Conservation (phyloP, 139 green algal genomes). For the Edaphochlamys debaryana region DNA sequence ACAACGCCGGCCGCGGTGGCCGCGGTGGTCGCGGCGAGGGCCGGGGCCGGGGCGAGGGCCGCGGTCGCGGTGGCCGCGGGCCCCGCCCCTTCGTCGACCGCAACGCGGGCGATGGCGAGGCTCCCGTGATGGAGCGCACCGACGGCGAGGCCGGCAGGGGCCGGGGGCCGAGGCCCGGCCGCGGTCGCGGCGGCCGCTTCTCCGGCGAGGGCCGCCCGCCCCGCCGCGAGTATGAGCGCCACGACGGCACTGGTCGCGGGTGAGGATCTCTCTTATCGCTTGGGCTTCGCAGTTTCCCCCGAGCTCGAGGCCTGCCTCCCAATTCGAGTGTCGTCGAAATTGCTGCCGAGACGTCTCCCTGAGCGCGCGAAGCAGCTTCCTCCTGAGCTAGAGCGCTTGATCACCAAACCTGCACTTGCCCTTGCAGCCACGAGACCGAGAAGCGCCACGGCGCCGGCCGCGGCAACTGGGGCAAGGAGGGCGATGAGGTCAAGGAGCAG, state of each 20-base stretch:
- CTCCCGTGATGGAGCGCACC: conserved; percentile 18
- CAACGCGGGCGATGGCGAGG: conserved; percentile 28
- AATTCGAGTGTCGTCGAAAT: too few species aligned
- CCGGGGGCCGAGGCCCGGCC: conserved; percentile 44
- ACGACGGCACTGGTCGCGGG: conserved; percentile 84
- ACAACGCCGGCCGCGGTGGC: conserved; percentile 38
- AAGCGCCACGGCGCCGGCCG: conserved; percentile 82
- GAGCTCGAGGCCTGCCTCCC: too few species aligned
- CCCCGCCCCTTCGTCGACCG: conserved; percentile 3
- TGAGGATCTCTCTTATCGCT: conserved; percentile 55
- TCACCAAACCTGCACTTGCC: too few species aligned
- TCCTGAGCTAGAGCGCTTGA: too few species aligned
- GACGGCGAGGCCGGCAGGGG: conserved; percentile 50
- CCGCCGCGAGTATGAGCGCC: conserved; percentile 84
- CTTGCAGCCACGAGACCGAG: conserved; percentile 77
- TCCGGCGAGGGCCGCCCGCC: conserved; percentile 37
- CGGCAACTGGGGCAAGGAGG: conserved; percentile 85
- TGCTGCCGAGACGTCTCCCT: too few species aligned
- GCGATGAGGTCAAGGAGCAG: conserved; percentile 65
- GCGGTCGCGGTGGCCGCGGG: conserved; percentile 27
- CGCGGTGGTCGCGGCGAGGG: conserved; percentile 48
- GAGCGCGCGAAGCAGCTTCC: too few species aligned
- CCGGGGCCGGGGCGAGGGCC: conserved; percentile 37
- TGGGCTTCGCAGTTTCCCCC: too few species aligned
- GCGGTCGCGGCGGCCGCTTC: conserved; percentile 46